Evolutionary conservation across 129 eudicot genomes (phyloP), one percentile per base, ranked within the genome.

Genomic region (Lactuca sativa): DNA sequence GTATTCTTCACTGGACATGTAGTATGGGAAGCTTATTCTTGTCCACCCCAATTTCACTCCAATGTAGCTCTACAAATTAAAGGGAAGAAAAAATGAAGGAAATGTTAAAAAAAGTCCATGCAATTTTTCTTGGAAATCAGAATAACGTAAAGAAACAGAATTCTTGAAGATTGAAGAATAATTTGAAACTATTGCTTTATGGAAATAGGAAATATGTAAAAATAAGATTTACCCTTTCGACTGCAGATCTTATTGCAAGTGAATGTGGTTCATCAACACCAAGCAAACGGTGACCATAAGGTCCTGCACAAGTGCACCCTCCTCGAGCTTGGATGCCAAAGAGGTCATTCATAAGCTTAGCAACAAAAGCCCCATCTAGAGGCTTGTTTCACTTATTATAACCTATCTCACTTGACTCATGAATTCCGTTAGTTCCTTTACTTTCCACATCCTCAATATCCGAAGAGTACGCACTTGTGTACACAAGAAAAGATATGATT

Each of bases 301-400:
- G 91, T 58, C 95, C 97, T 7, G 97, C 97, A 76, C 97, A 90
- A 30, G 97, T 86, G 58, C 97, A 90, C 5, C 97, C 97, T 30
- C 95, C 97, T 15, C 97, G 80, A 21, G 97, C 85, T 73, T 90
- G 97, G 56, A 90, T 85, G 32, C 97, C 97, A 71, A 90, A 90
- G 18, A 90, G 78, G 77, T 90, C 95, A 77, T 85, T 90, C 5
- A 90, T 78, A 7, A 90, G 85, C 75, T 82, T 90, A 0, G 90
- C 91, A 9, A 87, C 87, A 47, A 90, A 90, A 66, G 87, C 76
- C 6, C 97, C 95, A 60, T 85, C 86, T 3, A 90, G 83, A 31
- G 86, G 91, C 77, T 82, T 87, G 21, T 60, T 85, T 36, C 64
- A 81, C 32, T 49, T 66, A 14, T 51, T 66, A 14, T 51, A 5